phyloP scores from a whole-genome alignment of 352 stramenopile species.

The Phytophthora sojae region DNA sequence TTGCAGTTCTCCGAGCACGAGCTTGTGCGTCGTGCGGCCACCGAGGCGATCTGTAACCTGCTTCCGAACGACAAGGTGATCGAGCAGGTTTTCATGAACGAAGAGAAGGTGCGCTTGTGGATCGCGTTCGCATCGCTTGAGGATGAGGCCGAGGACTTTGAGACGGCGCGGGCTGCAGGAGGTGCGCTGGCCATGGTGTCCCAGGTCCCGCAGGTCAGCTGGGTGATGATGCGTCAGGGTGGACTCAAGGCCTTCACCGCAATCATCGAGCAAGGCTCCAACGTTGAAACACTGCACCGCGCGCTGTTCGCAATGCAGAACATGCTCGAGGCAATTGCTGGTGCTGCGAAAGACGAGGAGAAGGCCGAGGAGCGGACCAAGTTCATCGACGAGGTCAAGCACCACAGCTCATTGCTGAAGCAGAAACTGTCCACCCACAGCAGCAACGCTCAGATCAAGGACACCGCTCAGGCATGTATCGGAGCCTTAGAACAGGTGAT shows the following conservation, averaged over 20 bases:
- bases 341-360: constrained; percentile 51
- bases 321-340: constrained; percentile 56
- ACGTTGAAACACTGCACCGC: constrained; percentile 78
- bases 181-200: constrained; percentile 96
- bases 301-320: constrained; percentile 82
- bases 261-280: constrained; percentile 59
- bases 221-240: constrained; percentile 74
- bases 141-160: constrained; percentile 92
- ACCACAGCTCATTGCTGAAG: constrained; percentile 37
- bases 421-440: constrained; percentile 46
- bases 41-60: constrained; percentile 97
- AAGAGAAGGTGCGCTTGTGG: constrained; percentile 95
- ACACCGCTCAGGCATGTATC: constrained; percentile 61
- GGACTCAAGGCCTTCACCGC: constrained; percentile 62
- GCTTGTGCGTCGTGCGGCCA: constrained; percentile 96
- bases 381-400: constrained; percentile 53
- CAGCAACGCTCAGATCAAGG: constrained; percentile 37
- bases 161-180: constrained; percentile 91
- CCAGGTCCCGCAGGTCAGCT: constrained; percentile 75
- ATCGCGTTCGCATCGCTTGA: constrained; percentile 93
- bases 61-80: constrained; percentile 94
- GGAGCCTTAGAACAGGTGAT: constrained; percentile 42
- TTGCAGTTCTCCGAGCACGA: constrained; percentile 98
- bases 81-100: constrained; percentile 92
- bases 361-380: constrained; percentile 55